Conservation (phyloP, 108 stramenopile genomes). For the Skeletonema potamos region DNA sequence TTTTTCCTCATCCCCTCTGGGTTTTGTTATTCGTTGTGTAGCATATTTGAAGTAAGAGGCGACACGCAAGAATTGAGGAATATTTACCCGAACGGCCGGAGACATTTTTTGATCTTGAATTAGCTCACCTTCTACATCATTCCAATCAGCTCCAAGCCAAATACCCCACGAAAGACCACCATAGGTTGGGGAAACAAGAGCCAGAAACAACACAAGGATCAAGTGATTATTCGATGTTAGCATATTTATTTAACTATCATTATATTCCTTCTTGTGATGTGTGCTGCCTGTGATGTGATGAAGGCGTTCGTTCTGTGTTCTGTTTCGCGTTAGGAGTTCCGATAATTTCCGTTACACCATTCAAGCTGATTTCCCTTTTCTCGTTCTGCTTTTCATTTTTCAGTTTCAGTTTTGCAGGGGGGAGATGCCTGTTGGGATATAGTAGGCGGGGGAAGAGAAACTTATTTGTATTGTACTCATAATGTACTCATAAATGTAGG, state of each 20-base stretch:
- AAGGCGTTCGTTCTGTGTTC: too few species aligned
- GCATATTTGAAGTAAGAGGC: neutral
- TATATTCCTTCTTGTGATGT: too few species aligned
- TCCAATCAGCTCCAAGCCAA: conserved; percentile 27
- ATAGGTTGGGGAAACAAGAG: neutral
- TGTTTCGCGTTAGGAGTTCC: too few species aligned
- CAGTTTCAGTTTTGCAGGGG: too few species aligned
- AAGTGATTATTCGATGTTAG: neutral
- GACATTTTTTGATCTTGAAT: neutral
- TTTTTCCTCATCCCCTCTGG: conserved; percentile 19
- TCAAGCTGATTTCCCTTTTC: too few species aligned
- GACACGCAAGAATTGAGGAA: neutral
- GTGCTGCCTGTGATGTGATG: too few species aligned
- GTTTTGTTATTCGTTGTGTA: neutral
- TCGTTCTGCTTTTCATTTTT: too few species aligned
- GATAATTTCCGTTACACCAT: too few species aligned
- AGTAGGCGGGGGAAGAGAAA: too few species aligned
- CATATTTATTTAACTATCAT: conserved; percentile 1
- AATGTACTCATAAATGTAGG: too few species aligned
- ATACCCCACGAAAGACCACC: conserved; percentile 18
- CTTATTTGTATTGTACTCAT: too few species aligned
- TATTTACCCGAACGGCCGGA: neutral
- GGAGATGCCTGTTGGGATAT: too few species aligned
- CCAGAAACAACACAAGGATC: neutral
- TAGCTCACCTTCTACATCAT: conserved; percentile 22